Conservation (phyloP, 768 basidiomycete species). For the Calocybe indica region DNA sequence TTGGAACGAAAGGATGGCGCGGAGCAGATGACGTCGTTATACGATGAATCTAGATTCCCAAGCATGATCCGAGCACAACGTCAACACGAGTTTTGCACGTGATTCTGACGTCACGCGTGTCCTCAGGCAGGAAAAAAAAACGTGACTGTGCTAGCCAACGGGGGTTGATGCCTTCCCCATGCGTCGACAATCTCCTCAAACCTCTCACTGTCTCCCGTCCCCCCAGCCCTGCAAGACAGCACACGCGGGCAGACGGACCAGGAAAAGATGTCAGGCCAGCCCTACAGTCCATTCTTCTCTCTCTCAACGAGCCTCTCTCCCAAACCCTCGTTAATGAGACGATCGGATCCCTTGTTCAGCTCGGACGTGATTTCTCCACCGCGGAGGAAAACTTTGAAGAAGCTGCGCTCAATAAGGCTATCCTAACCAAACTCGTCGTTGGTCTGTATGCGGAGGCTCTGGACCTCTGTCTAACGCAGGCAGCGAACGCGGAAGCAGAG, state of each 20-base stretch:
- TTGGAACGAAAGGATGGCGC: too few relatives aligned
- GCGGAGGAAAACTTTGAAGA: conserved; percentile 24
- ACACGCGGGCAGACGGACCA: neutral
- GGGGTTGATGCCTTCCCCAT: conserved; percentile 26
- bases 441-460: conserved; percentile 62
- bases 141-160: neutral
- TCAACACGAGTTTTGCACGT: too few relatives aligned
- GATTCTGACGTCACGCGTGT: conserved; percentile 15
- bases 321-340: conserved; percentile 17
- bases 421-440: conserved; percentile 44
- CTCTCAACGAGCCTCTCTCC: conserved; percentile 24
- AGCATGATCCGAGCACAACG: neutral
- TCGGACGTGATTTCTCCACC: conserved; percentile 12
- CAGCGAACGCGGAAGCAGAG: conserved; percentile 65
- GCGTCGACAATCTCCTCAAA: conserved; percentile 31
- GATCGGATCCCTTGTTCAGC: conserved; percentile 18
- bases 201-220: conserved; percentile 20
- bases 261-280: conserved; percentile 19
- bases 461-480: conserved; percentile 59
- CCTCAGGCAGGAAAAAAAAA: neutral
- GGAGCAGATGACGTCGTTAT: neutral
- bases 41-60: neutral
- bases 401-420: conserved; percentile 32
- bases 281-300: conserved; percentile 32
- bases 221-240: conserved; percentile 10